Evolutionary conservation across 257 asterid genomes (phyloP).

Genomic region (Solanum clarkiae): DNA sequence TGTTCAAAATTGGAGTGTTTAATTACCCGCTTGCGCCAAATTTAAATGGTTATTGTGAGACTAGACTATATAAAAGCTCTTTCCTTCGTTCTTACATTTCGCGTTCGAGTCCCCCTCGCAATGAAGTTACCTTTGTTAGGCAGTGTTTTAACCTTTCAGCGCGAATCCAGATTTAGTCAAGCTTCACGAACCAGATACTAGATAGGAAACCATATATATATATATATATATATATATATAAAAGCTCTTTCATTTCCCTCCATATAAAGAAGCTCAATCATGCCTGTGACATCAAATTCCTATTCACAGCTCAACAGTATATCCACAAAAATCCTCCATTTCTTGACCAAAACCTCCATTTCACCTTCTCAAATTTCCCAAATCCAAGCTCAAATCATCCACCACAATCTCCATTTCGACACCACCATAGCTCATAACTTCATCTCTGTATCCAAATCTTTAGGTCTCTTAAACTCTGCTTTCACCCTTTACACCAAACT

Average conservation of each 20-base stretch:
- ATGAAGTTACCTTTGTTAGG: no score
- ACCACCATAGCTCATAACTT: constrained; percentile 38
- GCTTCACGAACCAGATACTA: no score
- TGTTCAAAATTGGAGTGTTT: neutral
- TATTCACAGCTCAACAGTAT: neutral
- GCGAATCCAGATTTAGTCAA: no score
- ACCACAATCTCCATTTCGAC: constrained; percentile 30
- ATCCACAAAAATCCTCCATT: constrained; percentile 14
- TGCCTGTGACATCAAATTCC: neutral
- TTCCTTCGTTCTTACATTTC: no score
- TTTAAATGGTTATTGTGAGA: no score
- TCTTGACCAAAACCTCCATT: constrained; percentile 5
- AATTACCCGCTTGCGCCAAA: neutral
- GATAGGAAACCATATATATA: no score
- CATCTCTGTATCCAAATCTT: constrained; percentile 36
- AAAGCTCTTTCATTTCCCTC: neutral
- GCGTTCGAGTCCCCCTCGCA: no score
- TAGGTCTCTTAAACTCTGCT: constrained; percentile 39
- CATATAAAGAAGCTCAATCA: neutral
- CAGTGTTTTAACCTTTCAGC: no score
- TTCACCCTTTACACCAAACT: constrained; percentile 40
- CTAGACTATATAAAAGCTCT: no score
- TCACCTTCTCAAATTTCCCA: constrained; percentile 30
- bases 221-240: no score
- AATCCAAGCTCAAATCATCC: constrained; percentile 46